Base-by-base conservation (phyloP, 352 stramenopile genomes). In the Phytophthora idaei region DNA sequence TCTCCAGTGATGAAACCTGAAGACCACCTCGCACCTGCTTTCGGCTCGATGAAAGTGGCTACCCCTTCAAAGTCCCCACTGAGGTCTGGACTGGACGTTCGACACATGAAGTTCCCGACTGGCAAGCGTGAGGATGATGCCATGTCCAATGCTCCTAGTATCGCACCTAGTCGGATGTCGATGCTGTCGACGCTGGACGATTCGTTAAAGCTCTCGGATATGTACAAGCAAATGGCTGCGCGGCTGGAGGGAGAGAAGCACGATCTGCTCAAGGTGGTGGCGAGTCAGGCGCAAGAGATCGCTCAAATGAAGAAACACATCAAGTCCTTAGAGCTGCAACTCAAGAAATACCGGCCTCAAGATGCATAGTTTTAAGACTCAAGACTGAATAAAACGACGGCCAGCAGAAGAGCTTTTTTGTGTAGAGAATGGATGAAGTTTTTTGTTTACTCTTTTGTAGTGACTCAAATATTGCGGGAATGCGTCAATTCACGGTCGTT, bases 171-270 rank as follows among this genome's bases (percentile, higher is more conserved):
- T 32, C 64, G 65, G 37, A 76, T 70, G 60, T 80, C 73, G 25
- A 74, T 76, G 68, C 48, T 80, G 6, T 84, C 79, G 11, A 84
- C 78, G 12, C 47, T 86, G 12, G 83, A 89, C 34, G 81, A 90
- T 57, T 85, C 78, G 21, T 64, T 79, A 8, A 87, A 80, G 45
- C 61, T 94, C n/a, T 85, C 78, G 15, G 79, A 88, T 64, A 89
- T 92, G 84, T 94, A 93, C 78, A 92, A 93, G 62, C 80, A 90
- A 59, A 94, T 93, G 85, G 77, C 82, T 12, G 67, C 87, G 42
- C 79, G 87, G 11, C 55, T 94, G n/a, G 76, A 94, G 47, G 70
- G 66, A 8, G 87, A 94, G 57, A 94, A 94, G 61, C 78, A 79
- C 55, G 83, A 91, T 44, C 59, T 94, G 53, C 70, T 94, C 5